A percentile compares a stretch with the other conserved stretches of the same genome.
Conservation (phyloP, 31 red algal genomes). For the Bonnemaisonia californica region DNA sequence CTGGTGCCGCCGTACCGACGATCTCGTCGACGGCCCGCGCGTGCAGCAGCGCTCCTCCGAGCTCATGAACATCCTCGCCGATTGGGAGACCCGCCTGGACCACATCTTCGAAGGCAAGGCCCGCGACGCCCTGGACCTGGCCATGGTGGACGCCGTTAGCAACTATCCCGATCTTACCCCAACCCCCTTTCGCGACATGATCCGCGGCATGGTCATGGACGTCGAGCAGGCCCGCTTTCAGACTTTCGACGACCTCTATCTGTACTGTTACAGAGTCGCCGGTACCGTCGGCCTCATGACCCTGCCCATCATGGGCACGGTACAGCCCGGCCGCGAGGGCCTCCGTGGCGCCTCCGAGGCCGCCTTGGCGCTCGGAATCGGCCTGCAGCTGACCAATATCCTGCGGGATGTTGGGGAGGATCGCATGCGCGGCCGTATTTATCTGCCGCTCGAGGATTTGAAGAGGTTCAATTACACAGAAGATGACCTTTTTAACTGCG, state of each 20-base stretch:
- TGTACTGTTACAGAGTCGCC: conserved; percentile 98
- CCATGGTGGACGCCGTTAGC: conserved; percentile 69
- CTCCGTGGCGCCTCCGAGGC: conserved; percentile 75
- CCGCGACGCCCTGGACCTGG: conserved; percentile 84
- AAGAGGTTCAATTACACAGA: conserved; percentile 84
- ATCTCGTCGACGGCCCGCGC: conserved; percentile 95
- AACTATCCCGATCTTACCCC: conserved; percentile 64
- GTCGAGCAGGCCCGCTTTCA: conserved; percentile 85
- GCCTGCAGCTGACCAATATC: conserved; percentile 95
- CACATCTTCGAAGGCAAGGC: conserved; percentile 71
- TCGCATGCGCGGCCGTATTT: conserved; percentile 90
- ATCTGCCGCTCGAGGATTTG: conserved; percentile 93
- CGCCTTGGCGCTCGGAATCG: conserved; percentile 89
- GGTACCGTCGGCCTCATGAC: conserved; percentile 98
- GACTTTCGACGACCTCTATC: conserved; percentile 92
- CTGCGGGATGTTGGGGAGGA: conserved; percentile 98
- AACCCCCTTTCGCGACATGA: conserved; percentile 94
- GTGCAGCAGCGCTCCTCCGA: conserved; percentile 50
- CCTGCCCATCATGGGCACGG: conserved; percentile 88
- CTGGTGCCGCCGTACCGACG: conserved; percentile 97
- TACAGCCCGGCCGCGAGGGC: conserved; percentile 48
- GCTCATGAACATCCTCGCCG: conserved; percentile 51
- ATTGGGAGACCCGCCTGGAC: conserved; percentile 79
- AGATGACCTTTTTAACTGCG: conserved; percentile 84
- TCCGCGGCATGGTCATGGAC: conserved; percentile 97